These are phyloP conservation scores for Amphibolis antarctica DNA, from an alignment of 106 monocot species.

Conservation along the genomic window DNA sequence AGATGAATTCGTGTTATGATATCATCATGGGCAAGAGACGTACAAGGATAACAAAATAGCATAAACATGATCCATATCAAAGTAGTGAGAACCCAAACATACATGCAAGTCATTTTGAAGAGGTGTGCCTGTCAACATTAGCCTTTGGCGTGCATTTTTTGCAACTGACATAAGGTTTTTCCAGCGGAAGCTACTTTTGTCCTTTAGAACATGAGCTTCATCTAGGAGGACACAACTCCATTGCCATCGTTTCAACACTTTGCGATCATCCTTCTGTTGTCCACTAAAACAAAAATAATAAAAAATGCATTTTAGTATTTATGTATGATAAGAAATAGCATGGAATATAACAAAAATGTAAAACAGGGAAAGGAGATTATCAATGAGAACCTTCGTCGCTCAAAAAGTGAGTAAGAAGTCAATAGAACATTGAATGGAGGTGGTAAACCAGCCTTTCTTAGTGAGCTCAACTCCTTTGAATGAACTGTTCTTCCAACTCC, in stretches of 20 bases:
- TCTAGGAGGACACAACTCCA: constrained; percentile 96
- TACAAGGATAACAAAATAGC: too few relatives aligned
- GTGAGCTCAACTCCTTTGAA: constrained; percentile 73
- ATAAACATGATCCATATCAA: not conserved
- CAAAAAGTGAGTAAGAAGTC: constrained; percentile 81
- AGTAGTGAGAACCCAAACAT: constrained; percentile 10
- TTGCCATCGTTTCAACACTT: constrained; percentile 59
- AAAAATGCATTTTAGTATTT: not conserved
- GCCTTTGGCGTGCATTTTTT: constrained; percentile 64
- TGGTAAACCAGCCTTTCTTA: constrained; percentile 69
- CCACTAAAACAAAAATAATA: constrained; percentile 29
- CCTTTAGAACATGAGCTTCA: constrained; percentile 98
- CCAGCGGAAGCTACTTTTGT: constrained; percentile 90
- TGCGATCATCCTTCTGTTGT: constrained; percentile 92
- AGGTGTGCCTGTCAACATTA: constrained; percentile 96
- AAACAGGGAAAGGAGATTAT: not conserved
- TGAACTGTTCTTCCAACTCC: constrained; percentile 67
- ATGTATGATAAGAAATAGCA: not conserved
- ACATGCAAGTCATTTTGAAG: constrained; percentile 99
- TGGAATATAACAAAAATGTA: not conserved
- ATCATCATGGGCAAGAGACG: too few relatives aligned
- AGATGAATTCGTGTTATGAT: too few relatives aligned
- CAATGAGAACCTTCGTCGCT: constrained; percentile 51
- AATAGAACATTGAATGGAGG: constrained; percentile 93
- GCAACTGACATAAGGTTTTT: constrained; percentile 84